Base-by-base conservation (phyloP, 495 filamentous ascomycete species). In the Penicillium maclennaniae region DNA sequence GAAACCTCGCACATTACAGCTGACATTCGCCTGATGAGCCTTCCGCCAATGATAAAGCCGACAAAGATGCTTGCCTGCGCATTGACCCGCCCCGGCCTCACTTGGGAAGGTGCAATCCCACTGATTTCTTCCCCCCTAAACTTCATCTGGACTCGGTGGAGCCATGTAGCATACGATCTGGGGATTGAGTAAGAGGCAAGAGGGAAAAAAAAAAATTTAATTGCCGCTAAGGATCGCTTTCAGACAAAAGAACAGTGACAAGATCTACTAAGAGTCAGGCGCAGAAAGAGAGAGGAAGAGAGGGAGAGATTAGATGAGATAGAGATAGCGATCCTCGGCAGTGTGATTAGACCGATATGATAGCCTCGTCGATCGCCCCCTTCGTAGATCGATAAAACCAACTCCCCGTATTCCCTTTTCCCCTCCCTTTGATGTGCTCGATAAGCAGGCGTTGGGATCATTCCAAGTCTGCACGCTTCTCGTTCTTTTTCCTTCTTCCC, bases 61-160 rank as follows among this genome's bases (percentile, higher is more conserved):
- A 34, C 6, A 74, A 65, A 65, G 54, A 53, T 56, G 66, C 58
- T 74, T 74, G 65, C 69, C 66, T 45, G 16, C 47, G 49, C 43
- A 59, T 27, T 37, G 60, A 41, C 49, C 57, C 62, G 48, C 55
- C 44, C 43, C 5, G 12, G 23, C 42, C 68, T 54, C 41, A 39
- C 49, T 54, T 54, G 51, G 69, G 67, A 61, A 69, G 56, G 69
- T 57, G 54, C 17, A 52, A 60, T 52, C 48, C 65, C 61, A 59
- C 53, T 23, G 28, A 51, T 56, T 60, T 49, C 38, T 37, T 47
- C 16, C 19, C 19, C 41, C 43, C 64, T 67, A 74, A 56, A 58
- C 69, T 59, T 34, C 47, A 66, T 62, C 43, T 51, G 64, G 63
- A 50, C 34, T 58, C 49, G 60, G 68, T 74, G 71, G 71, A 66